Evolutionary conservation across 2,329 filamentous ascomycete species (phyloP).

Genomic region (Neodidymelliopsis sp.): DNA sequence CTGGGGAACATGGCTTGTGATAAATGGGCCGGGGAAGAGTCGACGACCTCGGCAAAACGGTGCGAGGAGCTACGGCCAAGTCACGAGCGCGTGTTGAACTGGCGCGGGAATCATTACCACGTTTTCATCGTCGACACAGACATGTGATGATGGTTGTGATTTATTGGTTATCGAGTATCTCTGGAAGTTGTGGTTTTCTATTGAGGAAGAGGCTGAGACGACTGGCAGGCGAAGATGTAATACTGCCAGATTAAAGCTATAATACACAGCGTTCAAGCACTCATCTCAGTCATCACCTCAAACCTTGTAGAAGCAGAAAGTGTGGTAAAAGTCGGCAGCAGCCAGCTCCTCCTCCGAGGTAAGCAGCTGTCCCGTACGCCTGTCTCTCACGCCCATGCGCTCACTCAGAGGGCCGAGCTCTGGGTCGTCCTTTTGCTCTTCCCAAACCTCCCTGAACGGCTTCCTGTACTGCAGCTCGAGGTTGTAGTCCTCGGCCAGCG

Average conservation of each 20-base stretch:
- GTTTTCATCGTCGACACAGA: too few relatives aligned
- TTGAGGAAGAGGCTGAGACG: too few relatives aligned
- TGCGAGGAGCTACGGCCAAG: background rate
- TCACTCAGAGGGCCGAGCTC: constrained; percentile 85
- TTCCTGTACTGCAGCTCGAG: constrained; percentile 94
- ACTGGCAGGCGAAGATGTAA: too few relatives aligned
- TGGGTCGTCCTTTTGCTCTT: constrained; percentile 84
- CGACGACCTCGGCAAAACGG: constrained; percentile 29
- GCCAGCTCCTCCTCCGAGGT: constrained; percentile 91
- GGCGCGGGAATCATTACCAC: background rate
- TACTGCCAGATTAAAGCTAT: background rate
- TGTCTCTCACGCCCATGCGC: constrained; percentile 90
- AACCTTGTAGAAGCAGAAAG: constrained; percentile 97
- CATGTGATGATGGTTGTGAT: too few relatives aligned
- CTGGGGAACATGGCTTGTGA: constrained; percentile 8
- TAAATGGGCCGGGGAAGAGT: too few relatives aligned
- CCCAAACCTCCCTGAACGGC: constrained; percentile 89
- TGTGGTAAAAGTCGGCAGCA: constrained; percentile 82
- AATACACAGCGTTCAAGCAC: too few relatives aligned
- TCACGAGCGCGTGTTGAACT: constrained; percentile 1
- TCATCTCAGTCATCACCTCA: too few relatives aligned
- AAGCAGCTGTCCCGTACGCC: constrained; percentile 69
- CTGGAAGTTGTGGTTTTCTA: too few relatives aligned
- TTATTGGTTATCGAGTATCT: too few relatives aligned
- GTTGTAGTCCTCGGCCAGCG: constrained; percentile 94